Conservation (phyloP, 768 basidiomycete species). For the Flagelloscypha sp. region DNA sequence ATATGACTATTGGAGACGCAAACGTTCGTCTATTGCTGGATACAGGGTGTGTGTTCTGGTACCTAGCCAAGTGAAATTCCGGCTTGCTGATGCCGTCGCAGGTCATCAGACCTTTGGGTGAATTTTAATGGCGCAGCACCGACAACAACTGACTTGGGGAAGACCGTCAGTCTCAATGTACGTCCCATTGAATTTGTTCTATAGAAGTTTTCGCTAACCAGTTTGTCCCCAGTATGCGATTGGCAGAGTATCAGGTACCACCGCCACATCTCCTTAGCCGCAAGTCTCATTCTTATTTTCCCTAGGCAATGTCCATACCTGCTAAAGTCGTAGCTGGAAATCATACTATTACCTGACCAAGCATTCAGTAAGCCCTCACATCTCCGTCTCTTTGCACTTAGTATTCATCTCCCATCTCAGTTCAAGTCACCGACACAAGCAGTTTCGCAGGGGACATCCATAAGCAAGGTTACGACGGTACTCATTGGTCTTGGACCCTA, state of each 20-base stretch:
- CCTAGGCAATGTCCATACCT: constrained; percentile 48
- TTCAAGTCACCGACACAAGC: constrained; percentile 55
- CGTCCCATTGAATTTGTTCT: no score
- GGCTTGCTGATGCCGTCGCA: constrained; percentile 3
- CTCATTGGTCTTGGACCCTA: constrained; percentile 76
- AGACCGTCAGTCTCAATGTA: constrained; percentile 41
- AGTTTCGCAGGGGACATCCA: constrained; percentile 56
- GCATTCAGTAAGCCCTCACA: constrained; percentile 46
- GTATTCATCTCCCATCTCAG: constrained; percentile 23
- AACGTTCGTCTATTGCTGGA: constrained; percentile 58
- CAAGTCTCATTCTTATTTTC: not conserved
- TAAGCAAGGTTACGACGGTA: constrained; percentile 56
- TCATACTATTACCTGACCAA: constrained; percentile 51
- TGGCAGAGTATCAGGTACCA: constrained; percentile 52
- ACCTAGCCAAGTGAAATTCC: no score
- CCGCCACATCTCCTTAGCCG: not conserved
- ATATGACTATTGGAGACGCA: constrained; percentile 58
- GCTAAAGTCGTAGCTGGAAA: constrained; percentile 47
- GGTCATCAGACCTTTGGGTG: constrained; percentile 56
- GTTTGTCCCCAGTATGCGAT: no score
- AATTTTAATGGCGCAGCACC: constrained; percentile 40
- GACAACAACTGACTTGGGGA: constrained; percentile 46
- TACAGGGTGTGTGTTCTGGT: constrained; percentile 56
- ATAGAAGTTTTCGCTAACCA: no score
- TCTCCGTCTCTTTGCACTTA: not conserved